Evolutionary conservation across 2,329 filamentous ascomycete genomes (phyloP), one percentile per base, ranked within the genome.

Genomic region (Calonectria ilicicola): DNA sequence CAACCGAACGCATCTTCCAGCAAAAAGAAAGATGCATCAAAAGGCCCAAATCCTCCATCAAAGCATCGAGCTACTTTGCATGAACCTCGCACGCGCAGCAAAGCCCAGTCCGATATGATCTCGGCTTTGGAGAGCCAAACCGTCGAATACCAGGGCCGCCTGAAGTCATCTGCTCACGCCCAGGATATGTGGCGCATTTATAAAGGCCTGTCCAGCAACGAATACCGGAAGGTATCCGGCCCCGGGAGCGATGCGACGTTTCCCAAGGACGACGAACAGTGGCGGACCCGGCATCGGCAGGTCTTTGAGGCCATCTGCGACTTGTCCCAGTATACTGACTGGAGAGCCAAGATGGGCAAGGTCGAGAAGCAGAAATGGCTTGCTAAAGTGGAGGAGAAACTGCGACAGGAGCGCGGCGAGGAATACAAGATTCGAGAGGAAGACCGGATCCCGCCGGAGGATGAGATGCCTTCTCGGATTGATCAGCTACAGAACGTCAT

Each of bases 401-500:
- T 62, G 1, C 62, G 64, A 6, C 26, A 27, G 1, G 32, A 15
- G 2, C 26, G 63, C 5, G 49, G 47, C 15, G 66, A 76, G 19
- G 9, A 67, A 19, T 47, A 46, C 9, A 63, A 58, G 15, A 47
- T 78, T 5, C 56, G 23, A 0, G 75, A 78, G 35, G 72, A 72
- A 2, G 56, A 74, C 0, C 68, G 78, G 8, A 47, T 62, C 21
- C 76, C 77, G 9, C 77, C 53, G 1, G 5, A 29, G 1, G 19
- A 72, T 0, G 29, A 42, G 2, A 78, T 79, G 76, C 77, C 77
- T 0, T 10, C 70, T 2, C 15, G 72, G 1, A 60, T 62, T 0
- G 65, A 70, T 5, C 77, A 79, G 56, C 78, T 77, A 76, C 78
- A 65, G 66, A 79, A 78, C 2, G 69, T 77, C 1, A 68, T 78